These are phyloP conservation scores for Clonostachys sp. DNA, from an alignment of 2,329 filamentous ascomycete genomes.

Conservation along the genomic window DNA sequence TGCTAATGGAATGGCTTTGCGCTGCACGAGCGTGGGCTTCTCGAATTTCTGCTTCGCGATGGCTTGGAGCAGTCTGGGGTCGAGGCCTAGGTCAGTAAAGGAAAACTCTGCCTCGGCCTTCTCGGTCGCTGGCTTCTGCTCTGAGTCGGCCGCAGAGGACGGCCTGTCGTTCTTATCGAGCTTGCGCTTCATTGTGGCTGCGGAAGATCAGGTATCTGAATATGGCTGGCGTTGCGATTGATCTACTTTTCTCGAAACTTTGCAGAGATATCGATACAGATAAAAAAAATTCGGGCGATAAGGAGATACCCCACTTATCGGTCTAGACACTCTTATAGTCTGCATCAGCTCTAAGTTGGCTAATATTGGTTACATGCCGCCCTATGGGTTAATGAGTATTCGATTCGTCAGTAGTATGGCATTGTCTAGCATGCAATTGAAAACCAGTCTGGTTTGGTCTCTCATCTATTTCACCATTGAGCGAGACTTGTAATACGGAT, in stretches of 20 bases:
- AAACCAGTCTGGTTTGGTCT: too few relatives aligned
- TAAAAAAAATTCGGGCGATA: too few relatives aligned
- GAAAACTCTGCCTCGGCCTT: slow-evolving; percentile 30
- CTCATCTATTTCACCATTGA: too few relatives aligned
- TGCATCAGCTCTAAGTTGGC: too few relatives aligned
- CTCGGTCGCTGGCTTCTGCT: slow-evolving; percentile 8
- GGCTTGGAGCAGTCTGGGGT: slow-evolving; percentile 80
- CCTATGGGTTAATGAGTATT: too few relatives aligned
- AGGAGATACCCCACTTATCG: too few relatives aligned
- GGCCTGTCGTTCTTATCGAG: slow-evolving; percentile 51
- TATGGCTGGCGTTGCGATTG: too few relatives aligned
- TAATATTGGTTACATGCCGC: too few relatives aligned
- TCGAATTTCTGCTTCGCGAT: slow-evolving; percentile 80
- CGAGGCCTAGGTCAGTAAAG: slow-evolving; percentile 76
- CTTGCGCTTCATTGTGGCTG: slow-evolving; percentile 52
- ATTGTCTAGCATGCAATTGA: too few relatives aligned
- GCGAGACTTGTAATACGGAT: too few relatives aligned
- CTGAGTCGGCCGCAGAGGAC: slow-evolving; percentile 13
- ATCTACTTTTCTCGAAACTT: neutral
- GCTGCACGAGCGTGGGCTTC: slow-evolving; percentile 84
- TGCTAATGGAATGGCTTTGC: slow-evolving; percentile 80
- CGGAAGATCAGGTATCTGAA: neutral
- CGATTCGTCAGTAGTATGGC: too few relatives aligned
- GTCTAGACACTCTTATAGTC: too few relatives aligned
- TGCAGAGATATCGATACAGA: neutral